Conservation (phyloP, 106 monocot genomes). For the Dioscorea dumetorum region DNA sequence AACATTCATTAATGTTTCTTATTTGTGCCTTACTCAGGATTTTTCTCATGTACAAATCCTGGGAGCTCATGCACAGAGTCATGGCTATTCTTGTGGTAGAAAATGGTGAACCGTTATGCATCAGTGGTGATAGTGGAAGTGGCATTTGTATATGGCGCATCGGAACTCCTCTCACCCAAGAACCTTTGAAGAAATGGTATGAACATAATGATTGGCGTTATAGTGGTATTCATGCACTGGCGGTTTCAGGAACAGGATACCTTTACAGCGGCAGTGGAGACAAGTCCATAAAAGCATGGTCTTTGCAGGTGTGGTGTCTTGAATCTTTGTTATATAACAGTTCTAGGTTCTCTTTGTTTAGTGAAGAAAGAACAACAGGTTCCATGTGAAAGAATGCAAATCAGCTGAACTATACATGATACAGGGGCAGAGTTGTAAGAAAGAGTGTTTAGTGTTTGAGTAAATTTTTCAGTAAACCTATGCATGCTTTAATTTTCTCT, state of each 20-base stretch:
- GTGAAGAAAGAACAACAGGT: too few species aligned
- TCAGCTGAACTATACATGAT: not conserved
- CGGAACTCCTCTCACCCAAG: conserved; percentile 23
- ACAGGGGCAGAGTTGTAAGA: too few species aligned
- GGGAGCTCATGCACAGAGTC: conserved; percentile 65
- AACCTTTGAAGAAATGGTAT: conserved; percentile 66
- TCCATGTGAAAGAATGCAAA: too few species aligned
- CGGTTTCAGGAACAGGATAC: conserved; percentile 51
- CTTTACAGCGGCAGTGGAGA: conserved; percentile 90
- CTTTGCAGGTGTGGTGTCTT: conserved; percentile 48
- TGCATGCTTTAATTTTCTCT: too few species aligned
- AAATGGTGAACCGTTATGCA: conserved; percentile 38
- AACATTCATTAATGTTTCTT: not conserved
- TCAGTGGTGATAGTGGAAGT: conserved; percentile 79
- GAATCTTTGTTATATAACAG: too few species aligned
- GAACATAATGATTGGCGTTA: conserved; percentile 93
- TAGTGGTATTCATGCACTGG: conserved; percentile 72
- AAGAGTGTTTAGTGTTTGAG: too few species aligned
- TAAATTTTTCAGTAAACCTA: too few species aligned
- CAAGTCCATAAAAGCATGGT: conserved; percentile 95
- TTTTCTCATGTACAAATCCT: conserved; percentile 67
- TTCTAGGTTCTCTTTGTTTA: too few species aligned
- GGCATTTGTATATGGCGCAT: conserved; percentile 73
- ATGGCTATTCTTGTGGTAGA: conserved; percentile 56
- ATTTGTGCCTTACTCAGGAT: conserved; percentile 39